Conservation (phyloP, 1,284 basidiomycete genomes). For the Xerocomus amazonicus region DNA sequence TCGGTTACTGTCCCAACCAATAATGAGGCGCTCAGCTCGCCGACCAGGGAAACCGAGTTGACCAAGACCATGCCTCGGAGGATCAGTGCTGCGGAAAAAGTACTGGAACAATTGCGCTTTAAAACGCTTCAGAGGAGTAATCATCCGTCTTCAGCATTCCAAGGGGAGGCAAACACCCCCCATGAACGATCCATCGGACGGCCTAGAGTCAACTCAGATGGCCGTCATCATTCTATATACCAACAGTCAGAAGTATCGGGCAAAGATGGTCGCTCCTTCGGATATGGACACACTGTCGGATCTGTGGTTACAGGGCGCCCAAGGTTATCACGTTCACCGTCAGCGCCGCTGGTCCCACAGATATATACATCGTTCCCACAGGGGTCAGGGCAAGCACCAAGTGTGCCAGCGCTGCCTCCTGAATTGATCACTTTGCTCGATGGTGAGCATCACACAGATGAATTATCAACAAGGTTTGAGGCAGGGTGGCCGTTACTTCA, state of each 20-base stretch:
- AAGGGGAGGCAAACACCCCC: slow-evolving; percentile 13
- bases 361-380: slow-evolving; percentile 30
- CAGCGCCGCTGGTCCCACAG: slow-evolving; percentile 35
- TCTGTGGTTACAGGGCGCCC: slow-evolving; percentile 39
- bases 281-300: slow-evolving; percentile 22
- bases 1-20: slow-evolving; percentile 28
- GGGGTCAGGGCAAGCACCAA: slow-evolving; percentile 15
- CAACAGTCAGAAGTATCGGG: slow-evolving; percentile 25
- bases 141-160: slow-evolving; percentile 18
- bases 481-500: slow-evolving; percentile 83
- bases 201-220: slow-evolving; percentile 31
- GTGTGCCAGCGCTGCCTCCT: slow-evolving; percentile 37
- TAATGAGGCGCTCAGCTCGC: slow-evolving; percentile 29
- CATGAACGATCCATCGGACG: slow-evolving; percentile 23
- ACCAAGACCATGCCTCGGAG: slow-evolving; percentile 30
- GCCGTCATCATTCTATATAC: slow-evolving; percentile 25
- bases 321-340: slow-evolving; percentile 45
- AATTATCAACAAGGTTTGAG: slow-evolving; percentile 79
- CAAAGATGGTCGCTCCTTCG: slow-evolving; percentile 23
- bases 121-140: slow-evolving; percentile 43
- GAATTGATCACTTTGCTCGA: slow-evolving; percentile 69
- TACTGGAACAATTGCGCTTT: slow-evolving; percentile 53
- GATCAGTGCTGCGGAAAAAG: slow-evolving; percentile 56
- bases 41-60: slow-evolving; percentile 20
- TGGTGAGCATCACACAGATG: slow-evolving; percentile 89